Base-by-base conservation (phyloP, 1,284 basidiomycete species). In the Trichosporon coremiiforme region DNA sequence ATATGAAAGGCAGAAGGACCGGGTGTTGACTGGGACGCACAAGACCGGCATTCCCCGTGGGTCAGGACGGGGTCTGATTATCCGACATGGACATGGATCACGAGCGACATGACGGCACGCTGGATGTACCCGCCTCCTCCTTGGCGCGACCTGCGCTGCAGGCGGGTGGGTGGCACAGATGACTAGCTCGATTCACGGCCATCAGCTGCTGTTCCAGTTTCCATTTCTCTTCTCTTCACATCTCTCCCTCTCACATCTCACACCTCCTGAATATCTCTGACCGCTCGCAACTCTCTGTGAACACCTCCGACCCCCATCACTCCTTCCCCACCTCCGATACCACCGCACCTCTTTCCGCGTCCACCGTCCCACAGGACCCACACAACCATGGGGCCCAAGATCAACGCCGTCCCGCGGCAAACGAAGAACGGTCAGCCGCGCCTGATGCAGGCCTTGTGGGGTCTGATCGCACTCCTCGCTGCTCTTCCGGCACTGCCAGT, bases 321-420 rank as follows among this genome's bases (percentile, higher is more conserved):
- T 29, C 31, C 15, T 33, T 60, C 57, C 29, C 9, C 57, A 13
- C 31, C 9, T 2, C 15, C 15, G 7, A 31, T 17, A 62, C 57
- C 31, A 7, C 17, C 31, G 13, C 17, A 31, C 17, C 31, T 1
- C 13, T 22, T 8, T 4, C 29, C 17, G 17, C 57, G 33, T 25
- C 25, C 29, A 17, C 29, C 7, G 13, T 31, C 29, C 31, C 15
- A 6, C 7, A 60, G 25, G 25, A 8, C 8, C 15, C 57, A 15
- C 29, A 62, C 55, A 17, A 60, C 17, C 5, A 62, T 62, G 57
- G 57, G 15, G 57, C 57, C 57, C 4, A 62, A 62, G 57, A 33
- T 62, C 57, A 62, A 62, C 57, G 57, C 57, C 31, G 57, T 62
- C 31, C 29, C 57, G 29, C 29, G 57, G 17, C 31, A 35, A 17